These are phyloP conservation scores for Candida arabinofermentans DNA, from an alignment of 805 yeast species.

Conservation along the genomic window DNA sequence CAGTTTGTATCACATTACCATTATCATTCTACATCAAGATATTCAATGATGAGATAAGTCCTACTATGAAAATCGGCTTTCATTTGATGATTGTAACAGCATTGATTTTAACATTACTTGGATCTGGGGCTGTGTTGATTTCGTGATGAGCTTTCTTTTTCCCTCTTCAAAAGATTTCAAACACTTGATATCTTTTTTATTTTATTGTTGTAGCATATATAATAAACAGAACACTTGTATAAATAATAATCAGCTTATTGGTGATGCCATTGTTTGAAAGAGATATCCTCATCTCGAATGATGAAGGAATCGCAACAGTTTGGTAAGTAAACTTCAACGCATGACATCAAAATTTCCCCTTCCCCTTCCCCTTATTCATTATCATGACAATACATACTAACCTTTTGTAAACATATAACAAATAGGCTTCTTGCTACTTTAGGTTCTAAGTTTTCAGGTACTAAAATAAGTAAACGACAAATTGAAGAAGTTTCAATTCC, in stretches of 20 bases:
- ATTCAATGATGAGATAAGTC: conserved; percentile 41
- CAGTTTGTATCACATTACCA: conserved; percentile 77
- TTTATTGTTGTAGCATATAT: too few species aligned
- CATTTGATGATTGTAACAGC: conserved; percentile 42
- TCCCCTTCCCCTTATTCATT: neutral
- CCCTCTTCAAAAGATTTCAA: neutral
- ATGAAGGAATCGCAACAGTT: conserved; percentile 25
- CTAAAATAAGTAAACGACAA: conserved; percentile 27
- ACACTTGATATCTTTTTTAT: neutral
- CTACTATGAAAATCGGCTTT: conserved; percentile 37
- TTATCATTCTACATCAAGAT: conserved; percentile 62
- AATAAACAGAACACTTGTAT: too few species aligned
- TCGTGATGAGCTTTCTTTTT: conserved; percentile 2
- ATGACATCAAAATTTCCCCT: neutral
- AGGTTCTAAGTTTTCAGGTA: conserved; percentile 21
- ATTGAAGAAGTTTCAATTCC: conserved; percentile 40
- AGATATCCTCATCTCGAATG: conserved; percentile 15
- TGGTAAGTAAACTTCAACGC: conserved; percentile 19
- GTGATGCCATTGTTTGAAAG: conserved; percentile 10
- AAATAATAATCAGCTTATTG: too few species aligned
- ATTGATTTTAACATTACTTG: conserved; percentile 47
- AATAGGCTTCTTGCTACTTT: conserved; percentile 29
- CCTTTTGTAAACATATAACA: conserved; percentile 1
- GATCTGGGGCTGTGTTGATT: conserved; percentile 51
- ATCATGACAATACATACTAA: neutral